Base-by-base conservation (phyloP, 1,139 yeast genomes). In the Blastobotrys serpentis region DNA sequence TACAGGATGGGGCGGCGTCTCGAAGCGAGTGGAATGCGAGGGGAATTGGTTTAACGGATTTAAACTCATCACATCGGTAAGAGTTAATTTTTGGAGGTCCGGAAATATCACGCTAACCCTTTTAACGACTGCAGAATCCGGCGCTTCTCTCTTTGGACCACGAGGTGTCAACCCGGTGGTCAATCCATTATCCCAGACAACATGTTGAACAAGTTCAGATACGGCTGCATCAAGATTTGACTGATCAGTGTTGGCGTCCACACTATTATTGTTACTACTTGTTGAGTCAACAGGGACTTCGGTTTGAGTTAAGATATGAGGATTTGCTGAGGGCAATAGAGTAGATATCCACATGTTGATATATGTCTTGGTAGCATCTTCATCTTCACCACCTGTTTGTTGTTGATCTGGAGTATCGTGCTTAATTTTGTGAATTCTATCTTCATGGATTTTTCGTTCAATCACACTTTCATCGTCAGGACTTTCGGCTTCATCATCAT, bases 111-210 rank as follows among this genome's bases (percentile, higher is more conserved):
- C 36, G 2, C 43, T 38, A 3, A 56, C 43, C 22, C 47, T 36
- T 19, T 51, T 50, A 2, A 58, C 26, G 6, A 56, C 41, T 6
- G 57, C 18, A 2, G 48, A 38, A 42, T 55, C 58, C 1, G 59
- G 60, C 5, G 45, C 41, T 21, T 44, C 44, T 10, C 47, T 30
- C 18, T 25, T 25, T 2, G 33, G 42, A 3, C 29, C 38, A 3
- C 42, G 41, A 2, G 56, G 54, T 2, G 52, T 29, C 17, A 55
- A 34, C 2, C 49, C 46, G 10, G 43, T 19, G 10, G 56, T 39
- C 32, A 51, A 30, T 1, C 65, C 65, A 51, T 66, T 66, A 56
- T 75, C 77, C 71, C 76, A 75, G 0, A 74, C 72, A 14, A 75
- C 57, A 44, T 75, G 78, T 37, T 70, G 72, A 7, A 72, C 57